These are phyloP conservation scores for Populus nigra DNA, from an alignment of 345 rosid genomes.

Conservation along the genomic window DNA sequence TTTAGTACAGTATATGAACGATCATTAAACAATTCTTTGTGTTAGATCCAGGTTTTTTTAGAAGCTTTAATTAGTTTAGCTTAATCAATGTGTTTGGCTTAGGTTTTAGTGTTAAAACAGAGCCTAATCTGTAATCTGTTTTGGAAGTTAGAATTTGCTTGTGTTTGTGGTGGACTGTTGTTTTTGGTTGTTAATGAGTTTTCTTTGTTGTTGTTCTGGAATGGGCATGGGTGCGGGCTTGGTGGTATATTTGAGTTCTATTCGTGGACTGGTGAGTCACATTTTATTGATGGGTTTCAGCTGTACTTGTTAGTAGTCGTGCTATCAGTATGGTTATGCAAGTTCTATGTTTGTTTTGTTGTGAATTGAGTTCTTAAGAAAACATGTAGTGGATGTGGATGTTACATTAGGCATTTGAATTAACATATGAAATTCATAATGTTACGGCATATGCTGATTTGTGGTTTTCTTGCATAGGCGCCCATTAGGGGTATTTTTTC, in stretches of 20 bases:
- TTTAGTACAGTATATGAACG: background rate
- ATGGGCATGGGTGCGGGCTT: background rate
- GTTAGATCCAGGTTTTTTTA: background rate
- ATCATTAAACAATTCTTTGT: background rate
- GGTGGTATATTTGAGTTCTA: background rate
- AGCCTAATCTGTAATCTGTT: too few species aligned
- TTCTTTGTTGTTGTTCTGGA: background rate
- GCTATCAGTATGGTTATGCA: too few species aligned
- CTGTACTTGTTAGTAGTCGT: background rate
- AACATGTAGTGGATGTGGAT: background rate
- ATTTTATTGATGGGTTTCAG: background rate
- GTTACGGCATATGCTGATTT: background rate
- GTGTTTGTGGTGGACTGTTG: background rate
- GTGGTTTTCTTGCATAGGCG: slow-evolving; percentile 42
- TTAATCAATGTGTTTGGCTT: too few species aligned
- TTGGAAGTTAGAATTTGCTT: background rate
- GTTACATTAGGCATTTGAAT: background rate
- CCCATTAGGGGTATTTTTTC: slow-evolving; percentile 73
- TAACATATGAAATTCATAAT: background rate
- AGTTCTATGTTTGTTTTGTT: background rate
- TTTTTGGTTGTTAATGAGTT: background rate
- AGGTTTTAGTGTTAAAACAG: too few species aligned
- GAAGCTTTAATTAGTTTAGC: background rate
- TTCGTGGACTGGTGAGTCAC: background rate
- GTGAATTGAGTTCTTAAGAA: background rate